A percentile compares a stretch with the other conserved stretches of the same genome.
These are phyloP conservation scores for Guyanaporus albipodus DNA, from an alignment of 768 basidiomycete species.

Conservation along the genomic window DNA sequence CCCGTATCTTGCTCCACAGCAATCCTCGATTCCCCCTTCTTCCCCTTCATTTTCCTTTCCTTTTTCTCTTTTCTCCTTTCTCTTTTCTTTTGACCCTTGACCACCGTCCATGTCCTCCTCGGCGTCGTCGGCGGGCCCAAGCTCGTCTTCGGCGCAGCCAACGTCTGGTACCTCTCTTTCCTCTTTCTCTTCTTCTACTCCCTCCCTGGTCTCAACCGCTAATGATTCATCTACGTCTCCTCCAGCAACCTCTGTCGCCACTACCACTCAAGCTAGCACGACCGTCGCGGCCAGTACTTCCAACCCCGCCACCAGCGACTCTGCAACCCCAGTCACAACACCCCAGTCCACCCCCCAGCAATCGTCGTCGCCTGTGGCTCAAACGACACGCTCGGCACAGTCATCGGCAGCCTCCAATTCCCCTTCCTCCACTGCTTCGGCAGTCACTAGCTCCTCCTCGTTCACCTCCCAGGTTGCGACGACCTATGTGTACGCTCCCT, in stretches of 20 bases:
- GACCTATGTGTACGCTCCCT: slow-evolving; percentile 16
- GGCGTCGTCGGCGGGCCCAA: not conserved
- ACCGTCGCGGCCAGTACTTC: not conserved
- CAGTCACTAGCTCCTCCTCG: not conserved
- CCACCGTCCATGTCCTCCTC: slow-evolving; percentile 20
- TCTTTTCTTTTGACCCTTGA: not conserved
- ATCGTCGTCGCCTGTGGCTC: not conserved
- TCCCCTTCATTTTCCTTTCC: not conserved
- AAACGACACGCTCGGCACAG: not conserved
- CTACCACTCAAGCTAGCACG: not conserved
- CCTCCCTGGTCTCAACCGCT: slow-evolving; percentile 11
- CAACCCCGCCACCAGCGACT: not conserved
- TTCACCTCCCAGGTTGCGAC: slow-evolving; percentile 19
- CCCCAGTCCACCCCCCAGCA: not conserved
- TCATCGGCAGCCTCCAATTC: not conserved
- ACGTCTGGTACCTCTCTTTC: slow-evolving; percentile 19
- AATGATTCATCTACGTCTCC: slow-evolving; percentile 6
- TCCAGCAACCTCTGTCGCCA: slow-evolving; percentile 6
- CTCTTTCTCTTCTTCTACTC: slow-evolving; percentile 2
- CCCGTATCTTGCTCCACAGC: no score
- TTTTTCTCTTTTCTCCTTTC: not conserved
- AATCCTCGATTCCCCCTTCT: not conserved
- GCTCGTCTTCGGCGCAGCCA: not conserved
- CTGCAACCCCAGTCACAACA: not conserved
- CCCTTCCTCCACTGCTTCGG: not conserved